A percentile compares a stretch with the other conserved stretches of the same genome.
These are phyloP conservation scores for Leccinum broughii DNA, from an alignment of 768 basidiomycete species.

Conservation along the genomic window DNA sequence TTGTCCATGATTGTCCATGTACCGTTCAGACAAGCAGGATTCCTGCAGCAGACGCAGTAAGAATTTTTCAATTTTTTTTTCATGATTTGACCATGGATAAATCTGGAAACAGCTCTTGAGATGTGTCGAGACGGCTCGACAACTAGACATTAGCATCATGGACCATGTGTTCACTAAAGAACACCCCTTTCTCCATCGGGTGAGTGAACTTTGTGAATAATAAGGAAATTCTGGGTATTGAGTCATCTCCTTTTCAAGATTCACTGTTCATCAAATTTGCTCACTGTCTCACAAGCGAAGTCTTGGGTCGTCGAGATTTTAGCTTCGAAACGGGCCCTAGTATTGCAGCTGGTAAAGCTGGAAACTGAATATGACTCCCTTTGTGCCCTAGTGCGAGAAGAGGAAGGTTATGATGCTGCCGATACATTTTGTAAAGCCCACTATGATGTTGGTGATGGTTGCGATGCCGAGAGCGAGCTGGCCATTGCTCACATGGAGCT, in stretches of 20 bases:
- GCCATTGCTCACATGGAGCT: not conserved
- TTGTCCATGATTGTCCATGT: too few species aligned
- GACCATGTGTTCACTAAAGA: too few species aligned
- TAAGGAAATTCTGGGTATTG: not conserved
- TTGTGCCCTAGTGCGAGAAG: not conserved
- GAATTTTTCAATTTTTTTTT: not conserved
- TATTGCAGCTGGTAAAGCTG: not conserved
- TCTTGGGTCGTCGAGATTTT: not conserved
- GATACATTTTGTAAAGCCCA: not conserved
- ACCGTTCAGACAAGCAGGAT: too few species aligned
- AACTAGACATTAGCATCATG: too few species aligned
- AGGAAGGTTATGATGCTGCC: not conserved
- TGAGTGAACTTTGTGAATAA: not conserved
- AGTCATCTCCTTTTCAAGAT: not conserved
- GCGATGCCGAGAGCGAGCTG: not conserved
- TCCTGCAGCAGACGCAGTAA: not conserved
- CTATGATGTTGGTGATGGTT: not conserved
- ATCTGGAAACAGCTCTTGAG: not conserved
- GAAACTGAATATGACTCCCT: not conserved
- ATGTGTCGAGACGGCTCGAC: too few species aligned
- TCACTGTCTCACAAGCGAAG: not conserved
- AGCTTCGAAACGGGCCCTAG: not conserved
- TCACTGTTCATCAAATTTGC: not conserved
- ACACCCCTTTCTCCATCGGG: not conserved
- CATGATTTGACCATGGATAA: not conserved